Conservation (phyloP, 2,329 filamentous ascomycete species). For the Epicoccum sorghinum region DNA sequence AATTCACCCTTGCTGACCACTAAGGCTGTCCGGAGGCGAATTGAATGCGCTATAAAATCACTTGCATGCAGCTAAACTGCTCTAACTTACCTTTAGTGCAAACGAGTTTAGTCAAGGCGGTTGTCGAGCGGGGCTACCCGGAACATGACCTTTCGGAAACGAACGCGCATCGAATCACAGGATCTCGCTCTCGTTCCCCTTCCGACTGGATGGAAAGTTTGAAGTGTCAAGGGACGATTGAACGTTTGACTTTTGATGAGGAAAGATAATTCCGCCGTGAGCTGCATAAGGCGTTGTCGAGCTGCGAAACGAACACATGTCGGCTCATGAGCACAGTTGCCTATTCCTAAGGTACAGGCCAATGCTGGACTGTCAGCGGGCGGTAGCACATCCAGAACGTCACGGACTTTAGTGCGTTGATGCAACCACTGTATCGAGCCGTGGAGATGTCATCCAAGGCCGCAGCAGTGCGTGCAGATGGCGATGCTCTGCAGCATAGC, state of each 20-base stretch:
- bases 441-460: constrained; percentile 7
- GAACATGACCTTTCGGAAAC: constrained; percentile 15
- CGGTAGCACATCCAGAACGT: constrained; percentile 5
- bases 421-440: constrained; percentile 10
- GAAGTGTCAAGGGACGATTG: neutral
- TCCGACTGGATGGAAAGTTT: constrained; percentile 9
- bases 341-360: neutral
- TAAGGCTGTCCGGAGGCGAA: constrained; percentile 10
- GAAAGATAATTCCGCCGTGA: neutral
- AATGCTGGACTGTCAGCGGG: neutral
- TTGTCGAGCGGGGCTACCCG: constrained; percentile 33
- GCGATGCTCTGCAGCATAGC: neutral
- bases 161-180: constrained; percentile 18
- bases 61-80: constrained; percentile 27
- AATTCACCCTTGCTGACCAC: constrained; percentile 8
- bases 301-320: no score
- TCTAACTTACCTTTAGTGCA: constrained; percentile 14
- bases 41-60: constrained; percentile 25
- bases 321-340: no score
- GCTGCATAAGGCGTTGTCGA: neutral
- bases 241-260: neutral
- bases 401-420: neutral
- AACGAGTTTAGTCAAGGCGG: constrained; percentile 16
- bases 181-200: neutral
- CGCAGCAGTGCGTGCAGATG: neutral